Percentiles rank a stretch among this genome's conserved stretches.
Conservation (phyloP, 2,329 filamentous ascomycete genomes). For the Cordyceps farinosa region DNA sequence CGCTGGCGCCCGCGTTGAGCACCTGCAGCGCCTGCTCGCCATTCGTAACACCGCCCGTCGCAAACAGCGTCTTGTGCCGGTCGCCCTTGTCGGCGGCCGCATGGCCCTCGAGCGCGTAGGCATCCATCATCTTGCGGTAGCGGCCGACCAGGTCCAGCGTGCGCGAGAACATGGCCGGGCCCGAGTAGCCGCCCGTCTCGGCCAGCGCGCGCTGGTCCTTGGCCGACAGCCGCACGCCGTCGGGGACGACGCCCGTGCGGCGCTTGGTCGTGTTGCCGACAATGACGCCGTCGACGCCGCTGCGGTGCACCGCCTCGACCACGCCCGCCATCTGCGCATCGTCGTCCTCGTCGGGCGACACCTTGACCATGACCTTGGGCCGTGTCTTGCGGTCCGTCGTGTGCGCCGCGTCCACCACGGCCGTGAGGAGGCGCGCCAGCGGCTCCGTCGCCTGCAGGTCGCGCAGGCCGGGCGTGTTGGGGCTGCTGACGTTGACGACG, state of each 20-base stretch:
- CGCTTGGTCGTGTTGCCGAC: conserved; percentile 96
- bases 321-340: conserved; percentile 83
- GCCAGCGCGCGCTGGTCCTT: conserved; percentile 65
- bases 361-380: conserved; percentile 86
- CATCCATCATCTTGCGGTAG: conserved; percentile 69
- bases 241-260: conserved; percentile 66
- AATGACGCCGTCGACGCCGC: conserved; percentile 90
- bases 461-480: conserved; percentile 89
- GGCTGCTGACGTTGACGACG: conserved; percentile 97
- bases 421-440: conserved; percentile 72
- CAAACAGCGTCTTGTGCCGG: conserved; percentile 78
- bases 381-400: conserved; percentile 65
- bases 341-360: conserved; percentile 90
- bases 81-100: conserved; percentile 32
- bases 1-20: conserved; percentile 82
- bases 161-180: conserved; percentile 80
- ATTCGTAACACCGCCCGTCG: conserved; percentile 87
- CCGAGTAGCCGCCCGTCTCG: conserved; percentile 86
- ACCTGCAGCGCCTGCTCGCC: conserved; percentile 79
- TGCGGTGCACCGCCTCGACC: conserved; percentile 75
- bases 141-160: conserved; percentile 74
- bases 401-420: conserved; percentile 76
- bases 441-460: conserved; percentile 83
- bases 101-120: conserved; percentile 33
- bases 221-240: conserved; percentile 59